Percentiles rank a stretch among this genome's conserved stretches.
Conservation (phyloP, 257 asterid genomes). For the Solanum clarkiae region DNA sequence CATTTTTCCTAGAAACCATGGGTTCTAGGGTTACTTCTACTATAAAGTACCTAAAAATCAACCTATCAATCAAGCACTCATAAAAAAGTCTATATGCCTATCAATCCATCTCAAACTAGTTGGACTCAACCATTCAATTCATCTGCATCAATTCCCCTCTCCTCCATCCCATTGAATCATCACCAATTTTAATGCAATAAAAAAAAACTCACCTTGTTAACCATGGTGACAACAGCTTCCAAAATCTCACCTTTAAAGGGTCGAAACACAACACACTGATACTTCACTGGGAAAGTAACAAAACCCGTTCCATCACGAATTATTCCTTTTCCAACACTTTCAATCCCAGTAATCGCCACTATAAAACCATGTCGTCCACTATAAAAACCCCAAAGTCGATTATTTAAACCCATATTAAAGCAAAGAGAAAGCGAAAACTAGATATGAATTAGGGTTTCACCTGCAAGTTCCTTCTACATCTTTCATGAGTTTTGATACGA, state of each 20-base stretch:
- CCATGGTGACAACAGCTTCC: slow-evolving; percentile 97
- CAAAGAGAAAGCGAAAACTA: background rate
- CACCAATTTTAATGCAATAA: background rate
- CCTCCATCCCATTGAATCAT: background rate
- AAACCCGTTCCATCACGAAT: slow-evolving; percentile 98
- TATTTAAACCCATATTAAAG: background rate
- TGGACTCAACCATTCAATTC: background rate
- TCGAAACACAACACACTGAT: slow-evolving; percentile 91
- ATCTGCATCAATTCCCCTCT: background rate
- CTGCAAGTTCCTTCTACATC: slow-evolving; percentile 99
- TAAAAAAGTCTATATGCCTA: background rate
- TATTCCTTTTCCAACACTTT: slow-evolving; percentile 77
- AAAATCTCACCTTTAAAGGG: slow-evolving; percentile 88
- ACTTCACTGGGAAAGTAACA: slow-evolving; percentile 79
- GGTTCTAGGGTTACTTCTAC: background rate
- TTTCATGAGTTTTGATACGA: slow-evolving; percentile 85
- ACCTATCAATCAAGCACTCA: background rate
- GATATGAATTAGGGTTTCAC: slow-evolving; percentile 7
- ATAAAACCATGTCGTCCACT: slow-evolving; percentile 94
- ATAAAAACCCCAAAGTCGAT: background rate
- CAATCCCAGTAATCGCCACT: slow-evolving; percentile 91
- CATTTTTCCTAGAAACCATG: background rate
- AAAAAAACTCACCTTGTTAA: slow-evolving; percentile 42
- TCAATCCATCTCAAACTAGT: background rate
- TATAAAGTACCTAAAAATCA: background rate